Conservation (phyloP, 192 early-diverging fungal genomes). For the Martensiomyces pterosporus region DNA sequence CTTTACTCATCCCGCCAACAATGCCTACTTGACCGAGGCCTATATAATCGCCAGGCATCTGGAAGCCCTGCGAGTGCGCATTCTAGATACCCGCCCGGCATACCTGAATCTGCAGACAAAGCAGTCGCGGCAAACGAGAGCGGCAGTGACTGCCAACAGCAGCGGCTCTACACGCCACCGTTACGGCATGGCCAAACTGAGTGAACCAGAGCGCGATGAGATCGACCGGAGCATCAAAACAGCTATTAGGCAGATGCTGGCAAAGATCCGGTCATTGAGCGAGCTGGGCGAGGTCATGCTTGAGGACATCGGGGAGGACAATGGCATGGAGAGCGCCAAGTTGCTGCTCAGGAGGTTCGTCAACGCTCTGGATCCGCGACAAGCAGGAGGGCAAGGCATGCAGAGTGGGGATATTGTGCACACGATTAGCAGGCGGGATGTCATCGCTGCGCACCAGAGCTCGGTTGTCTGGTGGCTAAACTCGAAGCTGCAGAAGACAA, state of each 20-base stretch:
- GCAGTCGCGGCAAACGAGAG: conserved; percentile 2
- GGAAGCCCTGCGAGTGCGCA: conserved; percentile 44
- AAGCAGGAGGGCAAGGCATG: conserved; percentile 12
- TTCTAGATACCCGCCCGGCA: conserved; percentile 52
- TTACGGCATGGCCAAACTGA: conserved; percentile 30
- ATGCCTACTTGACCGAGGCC: conserved; percentile 56
- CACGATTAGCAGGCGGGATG: conserved; percentile 46
- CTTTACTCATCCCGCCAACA: conserved; percentile 25
- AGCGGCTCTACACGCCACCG: conserved; percentile 1
- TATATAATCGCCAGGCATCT: conserved; percentile 57
- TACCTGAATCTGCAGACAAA: conserved; percentile 49
- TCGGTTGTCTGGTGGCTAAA: conserved; percentile 68
- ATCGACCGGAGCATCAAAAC: conserved; percentile 62
- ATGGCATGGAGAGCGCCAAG: conserved; percentile 4
- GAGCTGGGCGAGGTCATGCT: conserved; percentile 48
- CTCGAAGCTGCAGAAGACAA: conserved; percentile 58
- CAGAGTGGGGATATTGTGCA: not conserved
- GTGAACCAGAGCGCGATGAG: conserved; percentile 63
- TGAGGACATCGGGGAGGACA: conserved; percentile 19
- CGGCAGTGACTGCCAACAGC: not conserved
- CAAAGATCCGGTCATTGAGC: conserved; percentile 56
- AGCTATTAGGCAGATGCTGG: conserved; percentile 54
- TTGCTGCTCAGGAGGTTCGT: conserved; percentile 46
- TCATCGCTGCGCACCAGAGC: conserved; percentile 61
- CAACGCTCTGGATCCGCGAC: conserved; percentile 35